A percentile compares a stretch with the other conserved stretches of the same genome.
phyloP scores from a whole-genome alignment of 2,329 filamentous ascomycete species.

The Bertia moriformis region DNA sequence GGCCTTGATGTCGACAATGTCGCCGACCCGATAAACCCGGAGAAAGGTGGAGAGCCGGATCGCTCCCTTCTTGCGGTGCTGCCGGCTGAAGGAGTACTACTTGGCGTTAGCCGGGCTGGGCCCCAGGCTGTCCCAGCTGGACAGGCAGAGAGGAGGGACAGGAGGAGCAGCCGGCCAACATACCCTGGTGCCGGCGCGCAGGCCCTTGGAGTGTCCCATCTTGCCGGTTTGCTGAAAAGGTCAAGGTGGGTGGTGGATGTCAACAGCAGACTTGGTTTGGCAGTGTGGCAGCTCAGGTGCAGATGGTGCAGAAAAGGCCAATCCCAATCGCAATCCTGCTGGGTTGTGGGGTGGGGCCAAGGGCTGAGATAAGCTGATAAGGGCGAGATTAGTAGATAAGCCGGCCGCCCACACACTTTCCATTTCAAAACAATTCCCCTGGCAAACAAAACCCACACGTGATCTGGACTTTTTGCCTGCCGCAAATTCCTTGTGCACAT shows the following conservation, averaged over 20 bases:
- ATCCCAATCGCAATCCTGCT: not conserved
- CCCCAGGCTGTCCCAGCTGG: constrained; percentile 3
- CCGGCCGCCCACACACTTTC: too few relatives aligned
- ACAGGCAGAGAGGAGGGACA: constrained; percentile 3
- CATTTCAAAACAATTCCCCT: too few relatives aligned
- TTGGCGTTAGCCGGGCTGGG: constrained; percentile 15
- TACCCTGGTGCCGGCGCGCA: constrained; percentile 74
- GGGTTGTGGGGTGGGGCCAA: too few relatives aligned
- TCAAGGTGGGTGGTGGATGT: constrained; percentile 25
- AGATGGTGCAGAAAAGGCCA: not conserved
- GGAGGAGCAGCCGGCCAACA: constrained; percentile 18
- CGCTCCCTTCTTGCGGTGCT: constrained; percentile 89
- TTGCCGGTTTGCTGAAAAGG: too few relatives aligned
- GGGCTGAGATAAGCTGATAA: too few relatives aligned
- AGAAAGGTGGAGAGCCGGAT: constrained; percentile 92
- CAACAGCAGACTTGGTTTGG: too few relatives aligned
- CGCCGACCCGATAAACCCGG: constrained; percentile 87
- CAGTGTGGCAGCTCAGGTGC: too few relatives aligned
- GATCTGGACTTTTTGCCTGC: too few relatives aligned
- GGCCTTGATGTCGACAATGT: constrained; percentile 96
- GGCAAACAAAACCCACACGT: too few relatives aligned
- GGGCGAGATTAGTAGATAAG: too few relatives aligned
- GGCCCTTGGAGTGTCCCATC: constrained; percentile 80
- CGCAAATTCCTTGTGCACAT: too few relatives aligned
- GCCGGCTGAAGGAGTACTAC: constrained; percentile 80